A percentile compares a stretch with the other conserved stretches of the same genome.
These are phyloP conservation scores for Tympanopsis confertula DNA, from an alignment of 2,329 filamentous ascomycete genomes.

Conservation along the genomic window DNA sequence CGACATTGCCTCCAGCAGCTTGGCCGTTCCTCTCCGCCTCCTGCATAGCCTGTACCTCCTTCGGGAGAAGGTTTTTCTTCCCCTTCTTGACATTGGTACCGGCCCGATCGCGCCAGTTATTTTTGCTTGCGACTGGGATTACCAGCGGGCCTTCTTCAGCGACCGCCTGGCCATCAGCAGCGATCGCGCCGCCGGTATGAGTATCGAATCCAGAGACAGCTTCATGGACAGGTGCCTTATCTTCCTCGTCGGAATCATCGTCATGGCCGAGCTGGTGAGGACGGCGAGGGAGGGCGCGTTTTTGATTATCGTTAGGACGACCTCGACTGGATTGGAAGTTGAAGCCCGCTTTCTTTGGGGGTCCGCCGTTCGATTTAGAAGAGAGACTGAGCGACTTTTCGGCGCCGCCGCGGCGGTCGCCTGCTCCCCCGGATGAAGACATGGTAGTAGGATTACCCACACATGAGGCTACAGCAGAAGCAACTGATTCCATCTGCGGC, in stretches of 20 bases:
- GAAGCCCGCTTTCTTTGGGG: neutral
- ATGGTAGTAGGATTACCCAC: too few species aligned
- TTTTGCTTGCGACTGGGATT: neutral
- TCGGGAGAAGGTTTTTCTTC: constrained; percentile 1
- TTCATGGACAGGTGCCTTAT: neutral
- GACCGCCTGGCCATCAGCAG: neutral
- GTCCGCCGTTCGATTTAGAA: neutral
- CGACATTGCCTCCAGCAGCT: neutral
- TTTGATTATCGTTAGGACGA: neutral
- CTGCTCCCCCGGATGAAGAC: too few species aligned
- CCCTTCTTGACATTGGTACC: neutral
- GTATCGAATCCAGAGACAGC: neutral
- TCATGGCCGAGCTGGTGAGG: neutral
- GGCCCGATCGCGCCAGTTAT: neutral
- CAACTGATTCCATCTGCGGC: too few species aligned
- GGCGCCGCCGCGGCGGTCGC: too few species aligned
- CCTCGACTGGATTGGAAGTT: neutral
- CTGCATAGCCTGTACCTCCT: constrained; percentile 1
- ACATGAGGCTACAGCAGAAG: too few species aligned
- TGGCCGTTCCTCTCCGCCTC: neutral
- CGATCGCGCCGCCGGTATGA: neutral
- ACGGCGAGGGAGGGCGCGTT: neutral
- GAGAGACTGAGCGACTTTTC: too few species aligned
- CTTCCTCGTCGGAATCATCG: neutral
- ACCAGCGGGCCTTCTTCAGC: neutral